Evolutionary conservation across 768 basidiomycete genomes (phyloP).

Genomic region (Pleurotus ostreatus): DNA sequence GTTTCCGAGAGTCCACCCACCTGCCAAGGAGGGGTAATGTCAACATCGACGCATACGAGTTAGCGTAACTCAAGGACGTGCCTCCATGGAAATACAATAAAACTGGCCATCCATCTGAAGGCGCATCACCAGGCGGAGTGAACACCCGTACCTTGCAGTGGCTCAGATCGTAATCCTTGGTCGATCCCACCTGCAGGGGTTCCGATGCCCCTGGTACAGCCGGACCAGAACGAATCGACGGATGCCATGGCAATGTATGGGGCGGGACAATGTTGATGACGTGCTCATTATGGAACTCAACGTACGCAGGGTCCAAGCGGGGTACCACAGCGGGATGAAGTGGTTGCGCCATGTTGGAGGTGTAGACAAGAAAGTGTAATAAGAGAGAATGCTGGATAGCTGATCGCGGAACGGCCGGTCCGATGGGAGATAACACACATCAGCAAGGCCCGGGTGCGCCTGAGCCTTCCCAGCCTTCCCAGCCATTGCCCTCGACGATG

Average conservation of each 20-base stretch:
- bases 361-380: not conserved
- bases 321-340: slow-evolving; percentile 59
- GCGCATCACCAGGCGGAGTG: slow-evolving; percentile 51
- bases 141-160: slow-evolving; percentile 59
- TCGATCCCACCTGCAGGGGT: slow-evolving; percentile 52
- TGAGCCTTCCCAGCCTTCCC: not conserved
- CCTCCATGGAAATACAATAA: slow-evolving; percentile 77
- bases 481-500: slow-evolving; percentile 8
- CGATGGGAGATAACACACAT: not conserved
- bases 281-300: slow-evolving; percentile 52
- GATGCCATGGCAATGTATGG: slow-evolving; percentile 61
- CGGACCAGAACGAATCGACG: slow-evolving; percentile 46
- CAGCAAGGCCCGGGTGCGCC: not conserved
- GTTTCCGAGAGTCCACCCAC: slow-evolving; percentile 75
- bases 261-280: slow-evolving; percentile 42
- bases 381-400: not conserved
- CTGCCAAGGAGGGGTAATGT: slow-evolving; percentile 24
- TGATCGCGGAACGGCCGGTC: not conserved
- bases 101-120: slow-evolving; percentile 62
- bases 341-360: slow-evolving; percentile 29
- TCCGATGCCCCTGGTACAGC: slow-evolving; percentile 54
- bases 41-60: not conserved
- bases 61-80: slow-evolving; percentile 17
- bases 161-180: slow-evolving; percentile 48
- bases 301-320: slow-evolving; percentile 64